phyloP scores from a whole-genome alignment of 2,329 filamentous ascomycete genomes.

The Talaromyces sp. region DNA sequence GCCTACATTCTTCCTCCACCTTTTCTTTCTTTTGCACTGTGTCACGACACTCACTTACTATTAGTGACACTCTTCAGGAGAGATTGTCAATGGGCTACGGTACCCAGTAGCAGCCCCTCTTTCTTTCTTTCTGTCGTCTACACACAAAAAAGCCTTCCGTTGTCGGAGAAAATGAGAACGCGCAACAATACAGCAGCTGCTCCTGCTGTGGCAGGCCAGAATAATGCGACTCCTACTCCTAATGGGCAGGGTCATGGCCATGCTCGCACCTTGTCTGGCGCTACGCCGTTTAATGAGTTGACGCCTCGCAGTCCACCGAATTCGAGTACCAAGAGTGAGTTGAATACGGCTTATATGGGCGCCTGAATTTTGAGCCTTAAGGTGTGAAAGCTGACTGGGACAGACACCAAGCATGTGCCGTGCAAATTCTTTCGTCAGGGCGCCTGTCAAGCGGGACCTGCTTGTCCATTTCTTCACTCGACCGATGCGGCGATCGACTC shows the following conservation, averaged over 20 bases:
- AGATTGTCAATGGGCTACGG: conserved; percentile 2
- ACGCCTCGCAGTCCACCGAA: conserved; percentile 47
- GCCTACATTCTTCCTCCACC: background rate
- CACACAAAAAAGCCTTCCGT: conserved; percentile 13
- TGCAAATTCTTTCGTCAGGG: conserved; percentile 99
- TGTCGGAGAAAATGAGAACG: conserved; percentile 39
- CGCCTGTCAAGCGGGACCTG: conserved; percentile 90
- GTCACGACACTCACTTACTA: background rate
- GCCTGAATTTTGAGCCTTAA: too few relatives aligned
- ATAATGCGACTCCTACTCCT: background rate
- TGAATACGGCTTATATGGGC: background rate
- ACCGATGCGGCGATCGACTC: conserved; percentile 79
- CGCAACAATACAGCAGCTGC: conserved; percentile 12
- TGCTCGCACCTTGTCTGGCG: conserved; percentile 39
- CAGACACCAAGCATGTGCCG: conserved; percentile 93
- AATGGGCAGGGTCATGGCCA: conserved; percentile 36
- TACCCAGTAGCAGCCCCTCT: background rate
- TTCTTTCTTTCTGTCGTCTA: background rate
- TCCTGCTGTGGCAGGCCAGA: conserved; percentile 13
- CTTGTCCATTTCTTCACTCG: conserved; percentile 95
- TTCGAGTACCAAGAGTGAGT: conserved; percentile 33
- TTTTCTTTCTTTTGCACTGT: background rate
- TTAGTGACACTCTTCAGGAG: background rate
- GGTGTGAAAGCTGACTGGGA: background rate
- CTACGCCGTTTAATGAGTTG: conserved; percentile 39